Base-by-base conservation (phyloP, 2,329 filamentous ascomycete species). In the Hortaea sp. region DNA sequence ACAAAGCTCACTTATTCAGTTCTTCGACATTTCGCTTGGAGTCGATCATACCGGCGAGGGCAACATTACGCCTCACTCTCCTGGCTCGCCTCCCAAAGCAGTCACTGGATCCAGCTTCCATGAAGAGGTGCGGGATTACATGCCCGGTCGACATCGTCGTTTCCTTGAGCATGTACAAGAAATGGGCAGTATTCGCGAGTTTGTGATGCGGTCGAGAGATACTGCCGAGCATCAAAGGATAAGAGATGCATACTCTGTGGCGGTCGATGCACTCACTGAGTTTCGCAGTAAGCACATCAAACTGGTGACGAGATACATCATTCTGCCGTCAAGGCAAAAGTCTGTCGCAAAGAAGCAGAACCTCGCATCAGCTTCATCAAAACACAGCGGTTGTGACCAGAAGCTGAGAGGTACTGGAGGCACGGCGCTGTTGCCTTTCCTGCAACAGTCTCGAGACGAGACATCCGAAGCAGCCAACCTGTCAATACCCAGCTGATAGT, bases 221-320 rank as follows among this genome's bases (percentile, higher is more conserved):
- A 68, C 7, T 48, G 52, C 1, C 53, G 44, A 31, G 7, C 28
- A 46, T 9, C 7, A 31, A 6, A 34, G 62, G 6, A 60, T 76
- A 1, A 53, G 65, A 13, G 57, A 59, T 6, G 68, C 72, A 4
- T 76, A 70, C 57, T 72, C 75, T 37, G 58, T 63, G 3, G 70
- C 71, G 2, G 65, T 75, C 0, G 57, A 67, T 41, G 64, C 68
- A 7, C 58, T 77, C 9, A 67, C 66, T 4, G 53, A 56, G 0
- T 74, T 77, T 51, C 69, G 74, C 0, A 70, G 75, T 48, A 69
- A 67, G 42, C 74, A 77, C 48, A 72, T 77, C 39, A 67, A 70
- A 47, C 67, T 77, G 27, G 74, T 77, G 1, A 70, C 73, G 1
- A 61, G 72, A 37, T 77, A 76, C 50, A 75, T 77, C 46, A 68